phyloP scores from a whole-genome alignment of 2,329 filamentous ascomycete species.

The Fusarium tupiense region DNA sequence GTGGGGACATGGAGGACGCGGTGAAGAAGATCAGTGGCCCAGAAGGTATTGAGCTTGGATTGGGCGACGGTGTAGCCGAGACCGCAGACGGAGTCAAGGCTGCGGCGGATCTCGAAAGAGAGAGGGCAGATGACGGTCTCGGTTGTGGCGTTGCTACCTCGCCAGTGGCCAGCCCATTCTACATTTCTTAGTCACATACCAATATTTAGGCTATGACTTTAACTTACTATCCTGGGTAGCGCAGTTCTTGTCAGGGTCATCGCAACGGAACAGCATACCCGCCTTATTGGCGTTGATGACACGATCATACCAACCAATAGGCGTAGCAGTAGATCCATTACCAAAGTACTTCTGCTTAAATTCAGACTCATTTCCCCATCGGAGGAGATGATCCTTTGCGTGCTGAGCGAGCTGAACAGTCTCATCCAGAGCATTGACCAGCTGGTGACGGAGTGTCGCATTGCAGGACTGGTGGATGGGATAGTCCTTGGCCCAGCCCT shows the following conservation, averaged over 20 bases:
- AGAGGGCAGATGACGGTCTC: constrained; percentile 77
- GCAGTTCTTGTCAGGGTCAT: constrained; percentile 75
- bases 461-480: constrained; percentile 75
- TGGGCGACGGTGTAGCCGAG: constrained; percentile 70
- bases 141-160: constrained; percentile 69
- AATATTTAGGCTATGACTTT: fast-evolving
- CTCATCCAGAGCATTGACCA: constrained; percentile 67
- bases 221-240: constrained; percentile 54
- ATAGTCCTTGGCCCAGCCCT: constrained; percentile 48
- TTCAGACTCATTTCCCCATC: constrained; percentile 65
- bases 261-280: constrained; percentile 71
- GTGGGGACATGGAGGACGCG: constrained; percentile 70
- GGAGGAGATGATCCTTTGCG: constrained; percentile 70
- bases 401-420: constrained; percentile 66
- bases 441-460: constrained; percentile 65
- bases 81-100: constrained; percentile 68
- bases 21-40: constrained; percentile 73
- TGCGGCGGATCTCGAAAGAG: constrained; percentile 67
- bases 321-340: constrained; percentile 63
- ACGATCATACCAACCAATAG: constrained; percentile 70
- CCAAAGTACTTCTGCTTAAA: constrained; percentile 76
- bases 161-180: constrained; percentile 76
- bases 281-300: constrained; percentile 67
- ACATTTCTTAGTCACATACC: not conserved
- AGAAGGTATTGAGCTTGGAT: constrained; percentile 68